A percentile compares a stretch with the other conserved stretches of the same genome.
Conservation (phyloP, 2,329 filamentous ascomycete species). For the Penicillium sp. region DNA sequence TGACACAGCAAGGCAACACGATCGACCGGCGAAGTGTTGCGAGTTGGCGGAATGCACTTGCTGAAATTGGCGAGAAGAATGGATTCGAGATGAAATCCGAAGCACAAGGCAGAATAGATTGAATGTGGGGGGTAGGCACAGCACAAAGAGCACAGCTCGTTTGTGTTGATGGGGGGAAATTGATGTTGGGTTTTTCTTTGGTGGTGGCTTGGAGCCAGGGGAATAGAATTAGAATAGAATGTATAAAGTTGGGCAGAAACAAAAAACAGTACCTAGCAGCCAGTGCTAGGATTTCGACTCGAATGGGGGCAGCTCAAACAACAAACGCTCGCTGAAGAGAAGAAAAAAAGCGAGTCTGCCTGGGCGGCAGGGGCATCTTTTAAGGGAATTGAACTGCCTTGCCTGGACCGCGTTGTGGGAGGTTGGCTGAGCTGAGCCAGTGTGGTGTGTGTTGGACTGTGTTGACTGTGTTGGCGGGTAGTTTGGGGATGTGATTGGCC, state of each 20-base stretch:
- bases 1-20: conserved; percentile 31
- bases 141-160: conserved; percentile 20
- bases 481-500: conserved; percentile 7
- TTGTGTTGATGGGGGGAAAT: conserved; percentile 9
- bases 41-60: conserved; percentile 3
- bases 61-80: neutral
- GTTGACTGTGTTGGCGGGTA: conserved; percentile 13
- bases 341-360: conserved; percentile 41
- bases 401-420: too few species aligned
- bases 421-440: too few species aligned
- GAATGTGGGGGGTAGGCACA: neutral
- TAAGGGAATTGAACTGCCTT: conserved; percentile 23
- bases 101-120: conserved; percentile 5
- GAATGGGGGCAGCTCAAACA: conserved; percentile 50
- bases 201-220: conserved; percentile 1
- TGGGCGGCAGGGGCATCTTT: conserved; percentile 27
- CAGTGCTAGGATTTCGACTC: conserved; percentile 44
- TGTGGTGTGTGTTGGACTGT: too few species aligned
- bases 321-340: conserved; percentile 65
- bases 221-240: conserved; percentile 40
- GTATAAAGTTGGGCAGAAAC: conserved; percentile 17
- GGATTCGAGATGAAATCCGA: neutral
- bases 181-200: conserved; percentile 1
- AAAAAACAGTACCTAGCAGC: conserved; percentile 49
- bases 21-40: conserved; percentile 37